phyloP scores from a whole-genome alignment of 23 red algal genomes.

The Gracilariopsis chorda region DNA sequence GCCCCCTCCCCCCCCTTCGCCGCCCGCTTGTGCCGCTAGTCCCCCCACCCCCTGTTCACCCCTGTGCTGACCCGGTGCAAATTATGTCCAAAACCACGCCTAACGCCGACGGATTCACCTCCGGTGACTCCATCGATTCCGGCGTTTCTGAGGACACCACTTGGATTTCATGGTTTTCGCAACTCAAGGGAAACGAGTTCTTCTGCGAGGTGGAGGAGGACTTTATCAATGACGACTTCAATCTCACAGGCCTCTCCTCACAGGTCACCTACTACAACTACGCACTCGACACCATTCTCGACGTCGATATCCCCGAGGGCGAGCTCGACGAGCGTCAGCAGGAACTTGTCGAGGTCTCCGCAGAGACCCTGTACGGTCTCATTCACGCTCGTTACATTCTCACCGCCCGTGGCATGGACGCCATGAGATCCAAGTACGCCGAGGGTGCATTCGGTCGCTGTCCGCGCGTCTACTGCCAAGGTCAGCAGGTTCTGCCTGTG shows the following conservation, averaged over 20 bases:
- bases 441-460: slow-evolving; percentile 95
- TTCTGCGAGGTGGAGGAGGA: slow-evolving; percentile 99
- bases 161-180: slow-evolving; percentile 98
- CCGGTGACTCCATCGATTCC: slow-evolving; percentile 49
- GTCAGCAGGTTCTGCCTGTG: slow-evolving; percentile 94
- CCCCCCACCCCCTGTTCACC: neutral
- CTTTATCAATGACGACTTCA: slow-evolving; percentile 99
- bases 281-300: slow-evolving; percentile 97
- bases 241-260: slow-evolving; percentile 83
- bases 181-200: slow-evolving; percentile 98
- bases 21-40: neutral
- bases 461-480: slow-evolving; percentile 88
- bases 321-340: slow-evolving; percentile 96
- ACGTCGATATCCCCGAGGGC: slow-evolving; percentile 95
- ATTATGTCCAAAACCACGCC: slow-evolving; percentile 30
- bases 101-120: slow-evolving; percentile 31
- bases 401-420: slow-evolving; percentile 91
- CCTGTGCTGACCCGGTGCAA: no score
- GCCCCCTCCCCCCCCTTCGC: neutral
- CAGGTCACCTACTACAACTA: slow-evolving; percentile 99
- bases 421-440: slow-evolving; percentile 91
- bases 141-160: slow-evolving; percentile 77
- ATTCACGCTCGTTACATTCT: slow-evolving; percentile 98
- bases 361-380: slow-evolving; percentile 95
- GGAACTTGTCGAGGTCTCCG: slow-evolving; percentile 91